Conservation (phyloP, 257 asterid genomes). For the Solanum peruvianum region DNA sequence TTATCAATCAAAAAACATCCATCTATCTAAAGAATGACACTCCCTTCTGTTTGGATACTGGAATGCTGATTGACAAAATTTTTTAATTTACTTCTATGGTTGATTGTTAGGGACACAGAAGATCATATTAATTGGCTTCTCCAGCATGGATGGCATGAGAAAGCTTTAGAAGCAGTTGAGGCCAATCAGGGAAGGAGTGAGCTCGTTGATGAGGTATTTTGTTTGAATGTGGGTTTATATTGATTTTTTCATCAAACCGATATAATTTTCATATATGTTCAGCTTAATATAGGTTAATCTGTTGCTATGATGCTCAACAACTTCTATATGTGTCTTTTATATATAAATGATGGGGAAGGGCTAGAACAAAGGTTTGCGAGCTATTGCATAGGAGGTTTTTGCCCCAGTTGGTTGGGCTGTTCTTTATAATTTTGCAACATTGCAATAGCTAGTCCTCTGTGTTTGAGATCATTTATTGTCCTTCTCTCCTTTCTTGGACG, state of each 20-base stretch:
- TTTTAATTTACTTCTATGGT: background rate
- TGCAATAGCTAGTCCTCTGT: background rate
- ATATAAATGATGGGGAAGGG: background rate
- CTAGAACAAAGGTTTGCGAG: too few relatives aligned
- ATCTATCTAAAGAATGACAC: background rate
- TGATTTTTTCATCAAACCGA: background rate
- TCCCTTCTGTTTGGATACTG: background rate
- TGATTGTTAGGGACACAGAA: conserved; percentile 78
- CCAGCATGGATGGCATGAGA: conserved; percentile 89
- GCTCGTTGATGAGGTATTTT: conserved; percentile 82
- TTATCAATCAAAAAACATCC: background rate
- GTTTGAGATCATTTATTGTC: background rate
- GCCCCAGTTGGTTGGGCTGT: background rate
- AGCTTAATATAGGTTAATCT: background rate
- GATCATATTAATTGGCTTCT: conserved; percentile 99
- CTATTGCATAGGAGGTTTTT: too few relatives aligned
- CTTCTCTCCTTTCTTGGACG: background rate
- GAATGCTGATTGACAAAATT: background rate
- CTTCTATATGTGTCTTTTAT: background rate
- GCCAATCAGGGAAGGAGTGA: conserved; percentile 94
- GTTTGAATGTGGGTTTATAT: background rate
- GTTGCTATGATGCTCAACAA: background rate
- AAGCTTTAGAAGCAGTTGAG: conserved; percentile 97
- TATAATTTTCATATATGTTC: background rate
- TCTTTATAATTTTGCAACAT: background rate